Conservation (phyloP, 441 rosid genomes). For the Breynia disticha region DNA sequence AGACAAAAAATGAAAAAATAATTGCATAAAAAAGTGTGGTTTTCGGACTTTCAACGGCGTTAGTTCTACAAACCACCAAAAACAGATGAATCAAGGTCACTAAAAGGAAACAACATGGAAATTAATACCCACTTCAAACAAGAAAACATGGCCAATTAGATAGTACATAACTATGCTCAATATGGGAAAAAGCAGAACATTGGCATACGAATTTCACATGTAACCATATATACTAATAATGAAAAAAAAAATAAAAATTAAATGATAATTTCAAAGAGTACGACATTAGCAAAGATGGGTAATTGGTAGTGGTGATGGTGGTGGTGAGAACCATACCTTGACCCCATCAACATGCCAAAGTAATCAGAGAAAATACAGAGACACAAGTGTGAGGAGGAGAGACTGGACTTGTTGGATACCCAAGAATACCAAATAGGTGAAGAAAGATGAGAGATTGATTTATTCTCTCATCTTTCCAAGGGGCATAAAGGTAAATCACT, state of each 20-base stretch:
- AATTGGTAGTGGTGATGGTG: neutral
- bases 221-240: slow-evolving; percentile 2
- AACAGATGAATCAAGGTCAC: slow-evolving; percentile 8
- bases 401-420: slow-evolving; percentile 7
- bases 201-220: neutral
- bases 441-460: slow-evolving; percentile 1
- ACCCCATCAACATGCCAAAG: slow-evolving; percentile 13
- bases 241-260: neutral
- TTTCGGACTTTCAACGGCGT: slow-evolving; percentile 3
- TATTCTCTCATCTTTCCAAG: slow-evolving; percentile 6
- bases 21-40: neutral
- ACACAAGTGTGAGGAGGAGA: neutral
- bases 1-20: neutral
- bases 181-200: neutral
- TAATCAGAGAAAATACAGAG: neutral
- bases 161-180: slow-evolving; percentile 5
- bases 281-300: slow-evolving; percentile 4
- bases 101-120: slow-evolving; percentile 2
- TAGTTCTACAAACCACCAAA: neutral
- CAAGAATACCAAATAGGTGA: neutral
- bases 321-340: neutral
- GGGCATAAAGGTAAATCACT: slow-evolving; percentile 23
- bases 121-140: slow-evolving; percentile 20
- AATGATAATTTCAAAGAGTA: slow-evolving; percentile 6
- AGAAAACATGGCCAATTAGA: slow-evolving; percentile 4